Percentiles rank a stretch among this genome's conserved stretches.
These are phyloP conservation scores for Umbelopsis isabellina DNA, from an alignment of 192 early-diverging fungal species.

Conservation along the genomic window DNA sequence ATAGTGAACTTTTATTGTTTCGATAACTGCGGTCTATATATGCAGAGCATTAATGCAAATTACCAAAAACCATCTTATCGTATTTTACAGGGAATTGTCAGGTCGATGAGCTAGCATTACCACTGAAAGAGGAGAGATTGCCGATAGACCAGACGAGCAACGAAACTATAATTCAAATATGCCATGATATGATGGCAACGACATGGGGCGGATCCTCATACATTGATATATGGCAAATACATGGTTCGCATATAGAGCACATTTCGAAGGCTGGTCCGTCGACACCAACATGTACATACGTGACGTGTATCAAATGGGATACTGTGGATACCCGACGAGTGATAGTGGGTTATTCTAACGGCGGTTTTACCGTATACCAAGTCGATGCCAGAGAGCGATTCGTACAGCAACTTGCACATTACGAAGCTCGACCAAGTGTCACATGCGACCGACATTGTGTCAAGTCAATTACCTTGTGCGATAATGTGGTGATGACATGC, in stretches of 20 bases:
- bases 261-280: not conserved
- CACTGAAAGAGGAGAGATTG: not conserved
- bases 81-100: conserved; percentile 14
- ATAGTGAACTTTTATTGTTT: conserved; percentile 21
- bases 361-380: conserved; percentile 40
- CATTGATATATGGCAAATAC: not conserved
- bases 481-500: conserved; percentile 37
- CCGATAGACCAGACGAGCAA: not conserved
- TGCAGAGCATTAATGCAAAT: not conserved
- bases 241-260: conserved; percentile 20
- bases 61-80: not conserved
- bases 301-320: conserved; percentile 14
- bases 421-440: conserved; percentile 1
- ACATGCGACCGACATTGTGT: not conserved
- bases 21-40: not conserved
- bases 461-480: conserved; percentile 26
- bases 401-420: not conserved
- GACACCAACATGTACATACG: not conserved
- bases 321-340: conserved; percentile 24
- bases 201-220: not conserved
- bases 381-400: conserved; percentile 19
- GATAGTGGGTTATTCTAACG: conserved; percentile 42
- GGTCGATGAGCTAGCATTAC: conserved; percentile 12
- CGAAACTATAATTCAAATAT: conserved; percentile 4
- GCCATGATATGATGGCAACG: conserved; percentile 5